Evolutionary conservation across 495 filamentous ascomycete species (phyloP), one percentile per base, ranked within the genome.

Genomic region (Penicillium canariense): DNA sequence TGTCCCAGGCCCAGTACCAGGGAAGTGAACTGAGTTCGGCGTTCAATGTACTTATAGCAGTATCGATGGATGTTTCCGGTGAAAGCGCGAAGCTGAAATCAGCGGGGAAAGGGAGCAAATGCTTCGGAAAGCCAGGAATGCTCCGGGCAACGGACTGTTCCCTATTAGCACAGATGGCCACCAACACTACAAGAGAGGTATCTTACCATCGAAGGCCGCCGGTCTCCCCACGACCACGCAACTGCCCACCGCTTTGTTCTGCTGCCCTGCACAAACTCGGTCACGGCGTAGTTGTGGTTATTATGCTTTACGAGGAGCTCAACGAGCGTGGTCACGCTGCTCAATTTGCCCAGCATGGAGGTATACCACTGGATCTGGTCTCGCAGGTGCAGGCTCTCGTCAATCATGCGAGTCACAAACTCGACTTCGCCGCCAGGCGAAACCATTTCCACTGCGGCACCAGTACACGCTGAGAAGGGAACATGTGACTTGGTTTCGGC

Each of bases 161-260:
- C 5, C 17, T 44, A 11, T 53, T 58, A 54, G 65, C 44, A 15
- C 31, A 34, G 6, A 52, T 11, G 17, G 7, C 2, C 18, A 11
- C 23, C n/a, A 18, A 17, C 15, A 20, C n/a, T 17, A 11, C 4
- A 18, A 14, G 17, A 27, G 28, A 32, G 0, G 0, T 6, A 25
- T 59, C 73, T 46, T 71, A 84, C 83, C 72, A 80, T 76, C 18
- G 70, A 71, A 23, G 93, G 90, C 47, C 93, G 77, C 59, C 79
- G 73, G 46, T 82, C 78, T 3, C 77, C 74, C 73, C 87, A 97
- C 48, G 87, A 92, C 94, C 94, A 98, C 0, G 79, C 94, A 26
- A 97, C 69, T 8, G 82, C 90, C 94, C 94, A 97, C 17, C 94
- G 74, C 43, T 85, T 83, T 17, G 94, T 98, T 63, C 84, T 85